A percentile compares a stretch with the other conserved stretches of the same genome.
These are phyloP conservation scores for Xylaria grammica DNA, from an alignment of 495 filamentous ascomycete genomes.

Conservation along the genomic window DNA sequence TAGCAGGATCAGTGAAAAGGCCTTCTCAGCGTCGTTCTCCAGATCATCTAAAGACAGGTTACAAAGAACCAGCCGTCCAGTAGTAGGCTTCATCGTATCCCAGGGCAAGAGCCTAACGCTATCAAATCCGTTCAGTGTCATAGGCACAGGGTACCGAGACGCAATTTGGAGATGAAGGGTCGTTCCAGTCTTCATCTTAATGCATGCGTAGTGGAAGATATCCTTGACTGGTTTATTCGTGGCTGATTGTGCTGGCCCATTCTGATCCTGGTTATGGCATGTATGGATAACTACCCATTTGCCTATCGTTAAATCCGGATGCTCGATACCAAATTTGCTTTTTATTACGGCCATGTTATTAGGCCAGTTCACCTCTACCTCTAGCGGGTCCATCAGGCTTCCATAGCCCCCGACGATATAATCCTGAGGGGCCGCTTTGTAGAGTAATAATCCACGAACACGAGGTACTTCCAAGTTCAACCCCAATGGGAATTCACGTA, in stretches of 20 bases:
- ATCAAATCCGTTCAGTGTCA: background rate
- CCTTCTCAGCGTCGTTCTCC: conserved; percentile 48
- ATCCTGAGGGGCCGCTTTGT: background rate
- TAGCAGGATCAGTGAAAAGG: conserved; percentile 58
- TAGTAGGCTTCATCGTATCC: background rate
- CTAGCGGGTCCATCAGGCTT: conserved; percentile 19
- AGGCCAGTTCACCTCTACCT: conserved; percentile 20
- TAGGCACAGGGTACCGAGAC: conserved; percentile 24
- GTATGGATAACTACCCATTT: conserved; percentile 32
- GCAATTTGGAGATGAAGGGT: conserved; percentile 21
- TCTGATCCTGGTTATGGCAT: background rate
- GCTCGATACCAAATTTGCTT: background rate
- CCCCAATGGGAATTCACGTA: conserved; percentile 71
- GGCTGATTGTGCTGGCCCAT: background rate
- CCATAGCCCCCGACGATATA: background rate
- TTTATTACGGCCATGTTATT: conserved; percentile 4
- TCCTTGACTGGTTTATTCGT: background rate
- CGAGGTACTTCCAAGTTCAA: conserved; percentile 71
- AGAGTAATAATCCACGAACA: background rate
- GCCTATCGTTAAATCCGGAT: conserved; percentile 11
- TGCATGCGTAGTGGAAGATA: conserved; percentile 31
- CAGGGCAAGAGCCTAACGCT: background rate
- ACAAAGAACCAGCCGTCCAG: conserved; percentile 35
- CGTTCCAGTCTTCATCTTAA: background rate
- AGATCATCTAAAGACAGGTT: conserved; percentile 42